Evolutionary conservation across 345 rosid species (phyloP).

Genomic region (Aquilaria yunnanensis): DNA sequence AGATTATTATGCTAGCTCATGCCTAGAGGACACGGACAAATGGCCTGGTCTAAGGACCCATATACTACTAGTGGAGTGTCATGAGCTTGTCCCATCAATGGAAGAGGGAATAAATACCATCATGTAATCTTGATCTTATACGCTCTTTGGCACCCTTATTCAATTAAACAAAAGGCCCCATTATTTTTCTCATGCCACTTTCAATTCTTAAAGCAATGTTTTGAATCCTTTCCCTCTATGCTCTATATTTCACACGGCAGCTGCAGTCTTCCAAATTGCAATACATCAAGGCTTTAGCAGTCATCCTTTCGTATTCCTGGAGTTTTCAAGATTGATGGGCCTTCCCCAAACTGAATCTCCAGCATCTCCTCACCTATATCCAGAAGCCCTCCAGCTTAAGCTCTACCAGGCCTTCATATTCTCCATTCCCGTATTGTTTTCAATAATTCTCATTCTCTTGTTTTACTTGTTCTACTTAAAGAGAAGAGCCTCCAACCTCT

Average conservation of each 20-base stretch:
- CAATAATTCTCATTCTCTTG: slow-evolving; percentile 76
- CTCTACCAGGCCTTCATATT: slow-evolving; percentile 96
- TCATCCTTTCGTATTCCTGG: neutral
- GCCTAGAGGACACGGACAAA: slow-evolving; percentile 21
- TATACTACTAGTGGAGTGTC: slow-evolving; percentile 29
- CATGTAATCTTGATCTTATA: slow-evolving; percentile 23
- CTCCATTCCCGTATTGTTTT: slow-evolving; percentile 90
- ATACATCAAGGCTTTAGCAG: too few species aligned
- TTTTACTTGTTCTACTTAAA: slow-evolving; percentile 93
- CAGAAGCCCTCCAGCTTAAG: slow-evolving; percentile 82
- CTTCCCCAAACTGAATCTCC: slow-evolving; percentile 56
- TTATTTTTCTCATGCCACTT: slow-evolving; percentile 3
- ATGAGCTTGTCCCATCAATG: slow-evolving; percentile 37
- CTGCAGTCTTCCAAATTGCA: too few species aligned
- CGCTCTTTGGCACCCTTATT: slow-evolving; percentile 2
- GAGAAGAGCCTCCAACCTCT: slow-evolving; percentile 65
- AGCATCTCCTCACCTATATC: slow-evolving; percentile 60
- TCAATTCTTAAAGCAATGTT: slow-evolving; percentile 1
- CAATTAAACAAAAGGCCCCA: neutral
- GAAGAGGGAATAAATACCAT: slow-evolving; percentile 25
- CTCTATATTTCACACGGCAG: neutral
- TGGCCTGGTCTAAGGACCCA: slow-evolving; percentile 33
- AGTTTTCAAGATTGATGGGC: slow-evolving; percentile 38
- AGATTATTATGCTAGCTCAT: slow-evolving; percentile 5
- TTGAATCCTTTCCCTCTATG: slow-evolving; percentile 12